Conservation (phyloP, 257 asterid genomes). For the Henckelia pumila region DNA sequence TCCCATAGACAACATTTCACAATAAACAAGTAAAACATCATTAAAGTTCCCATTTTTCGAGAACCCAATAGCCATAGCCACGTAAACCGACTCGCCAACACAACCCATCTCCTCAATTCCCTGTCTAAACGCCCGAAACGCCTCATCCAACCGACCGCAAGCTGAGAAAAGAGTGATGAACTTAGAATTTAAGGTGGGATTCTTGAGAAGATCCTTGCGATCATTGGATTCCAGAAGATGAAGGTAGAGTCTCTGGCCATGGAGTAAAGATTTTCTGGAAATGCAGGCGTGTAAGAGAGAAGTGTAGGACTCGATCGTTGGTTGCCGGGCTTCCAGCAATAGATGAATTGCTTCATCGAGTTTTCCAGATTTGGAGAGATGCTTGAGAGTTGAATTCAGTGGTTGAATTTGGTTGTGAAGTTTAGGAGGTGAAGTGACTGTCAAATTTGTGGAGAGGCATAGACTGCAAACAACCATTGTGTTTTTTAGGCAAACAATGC, state of each 20-base stretch:
- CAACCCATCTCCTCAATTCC: constrained; percentile 25
- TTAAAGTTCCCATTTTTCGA: constrained; percentile 33
- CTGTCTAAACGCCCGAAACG: constrained; percentile 37
- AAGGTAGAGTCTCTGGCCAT: constrained; percentile 38
- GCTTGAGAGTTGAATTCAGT: constrained; percentile 33
- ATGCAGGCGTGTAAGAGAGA: constrained; percentile 48
- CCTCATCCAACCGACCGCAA: constrained; percentile 44
- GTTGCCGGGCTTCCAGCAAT: constrained; percentile 31
- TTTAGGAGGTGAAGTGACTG: constrained; percentile 27
- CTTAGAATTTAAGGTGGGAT: constrained; percentile 38
- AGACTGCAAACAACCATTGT: constrained; percentile 18
- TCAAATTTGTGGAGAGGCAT: constrained; percentile 30
- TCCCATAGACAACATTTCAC: constrained; percentile 32
- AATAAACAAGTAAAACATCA: constrained; percentile 38
- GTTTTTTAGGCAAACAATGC: neutral
- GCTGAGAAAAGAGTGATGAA: constrained; percentile 53
- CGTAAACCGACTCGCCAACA: constrained; percentile 41
- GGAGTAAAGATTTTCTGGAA: constrained; percentile 36
- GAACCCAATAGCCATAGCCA: constrained; percentile 51
- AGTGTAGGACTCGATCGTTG: constrained; percentile 30
- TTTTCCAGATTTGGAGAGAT: constrained; percentile 42
- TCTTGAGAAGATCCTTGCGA: constrained; percentile 26
- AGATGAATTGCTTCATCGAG: constrained; percentile 47
- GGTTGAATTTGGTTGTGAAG: constrained; percentile 18
- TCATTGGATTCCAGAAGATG: constrained; percentile 37